Evolutionary conservation across 1,139 yeast species (phyloP).

Genomic region (Pichia cactophila): DNA sequence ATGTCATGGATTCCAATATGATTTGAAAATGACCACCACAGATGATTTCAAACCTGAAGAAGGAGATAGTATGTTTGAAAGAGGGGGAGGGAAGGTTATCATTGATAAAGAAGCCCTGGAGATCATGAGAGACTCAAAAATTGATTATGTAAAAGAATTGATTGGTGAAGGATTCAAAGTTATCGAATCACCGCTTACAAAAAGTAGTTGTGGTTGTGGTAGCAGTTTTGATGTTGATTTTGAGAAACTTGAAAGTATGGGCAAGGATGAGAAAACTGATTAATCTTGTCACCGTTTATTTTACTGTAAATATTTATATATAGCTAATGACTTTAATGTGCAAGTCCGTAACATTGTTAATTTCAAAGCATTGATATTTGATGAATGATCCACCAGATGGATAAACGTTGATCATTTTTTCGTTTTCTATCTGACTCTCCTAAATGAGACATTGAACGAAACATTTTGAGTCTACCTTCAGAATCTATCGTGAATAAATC

Average conservation of each 20-base stretch:
- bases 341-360: background rate
- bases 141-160: slow-evolving; percentile 86
- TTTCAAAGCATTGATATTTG: background rate
- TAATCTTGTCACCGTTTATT: background rate
- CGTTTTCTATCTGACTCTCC: slow-evolving; percentile 14
- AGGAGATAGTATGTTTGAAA: slow-evolving; percentile 47
- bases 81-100: slow-evolving; percentile 62
- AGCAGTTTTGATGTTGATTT: slow-evolving; percentile 87
- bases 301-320: background rate
- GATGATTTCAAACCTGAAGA: slow-evolving; percentile 35
- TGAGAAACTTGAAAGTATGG: slow-evolving; percentile 33
- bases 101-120: slow-evolving; percentile 77
- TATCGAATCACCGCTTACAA: slow-evolving; percentile 81
- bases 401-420: slow-evolving; percentile 18
- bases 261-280: slow-evolving; percentile 1
- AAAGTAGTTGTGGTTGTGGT: slow-evolving; percentile 95
- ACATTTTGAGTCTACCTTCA: slow-evolving; percentile 25
- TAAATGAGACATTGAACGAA: slow-evolving; percentile 18
- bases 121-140: slow-evolving; percentile 75
- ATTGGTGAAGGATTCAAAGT: slow-evolving; percentile 94
- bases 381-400: slow-evolving; percentile 22
- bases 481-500: slow-evolving; percentile 20
- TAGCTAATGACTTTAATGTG: background rate
- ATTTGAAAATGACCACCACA: slow-evolving; percentile 53
- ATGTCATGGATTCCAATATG: slow-evolving; percentile 95